Base-by-base conservation (phyloP, 169 alveolate species). In the Plasmodium vivax region DNA sequence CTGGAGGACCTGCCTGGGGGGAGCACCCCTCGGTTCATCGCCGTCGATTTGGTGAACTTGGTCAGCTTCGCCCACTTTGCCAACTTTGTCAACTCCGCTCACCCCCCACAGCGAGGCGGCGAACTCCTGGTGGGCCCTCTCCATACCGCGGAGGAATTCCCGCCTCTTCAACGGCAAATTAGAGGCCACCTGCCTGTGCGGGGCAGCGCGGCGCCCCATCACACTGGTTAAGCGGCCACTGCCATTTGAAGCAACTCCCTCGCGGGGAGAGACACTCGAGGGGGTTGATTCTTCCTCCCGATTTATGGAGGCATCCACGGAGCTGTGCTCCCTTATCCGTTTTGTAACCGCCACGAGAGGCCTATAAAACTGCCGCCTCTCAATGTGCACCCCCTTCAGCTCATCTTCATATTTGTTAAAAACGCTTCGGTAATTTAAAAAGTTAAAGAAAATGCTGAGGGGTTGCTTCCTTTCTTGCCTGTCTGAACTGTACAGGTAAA, bases 351-450 rank as follows among this genome's bases (percentile, higher is more conserved):
- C 77, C 41, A 30, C n/a, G 9, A 30, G 32, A 1, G 58, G 82
- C 8, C 62, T 56, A 58, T 19, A 34, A 62, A 83, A 83, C 5
- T 41, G 27, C 10, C 45, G 58, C 68, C 43, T 85, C 51, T 85
- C 85, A 16, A 85, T 51, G 14, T 85, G 58, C 32, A 74, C 23
- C 62, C 62, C 30, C 36, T 85, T 62, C 72, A 88, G 36, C 51
- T 88, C 94, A 34, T 23, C 82, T 80, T 88, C 58, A 81, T 88
- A 88, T 43, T 54, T 88, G 34, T 88, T 88, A 80, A 88, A 88
- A 16, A 88, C 19, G 12, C 84, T 81, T 88, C 54, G 71, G 34
- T 88, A 80, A 80, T 88, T 88, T 43, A 88, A 58, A 88, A 88
- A 88, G 23, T 88, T 88, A 10, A 43, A 43, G 19, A 79, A 88